Conservation (phyloP, 2,329 filamentous ascomycete species). For the Trichoderma aggressivum region DNA sequence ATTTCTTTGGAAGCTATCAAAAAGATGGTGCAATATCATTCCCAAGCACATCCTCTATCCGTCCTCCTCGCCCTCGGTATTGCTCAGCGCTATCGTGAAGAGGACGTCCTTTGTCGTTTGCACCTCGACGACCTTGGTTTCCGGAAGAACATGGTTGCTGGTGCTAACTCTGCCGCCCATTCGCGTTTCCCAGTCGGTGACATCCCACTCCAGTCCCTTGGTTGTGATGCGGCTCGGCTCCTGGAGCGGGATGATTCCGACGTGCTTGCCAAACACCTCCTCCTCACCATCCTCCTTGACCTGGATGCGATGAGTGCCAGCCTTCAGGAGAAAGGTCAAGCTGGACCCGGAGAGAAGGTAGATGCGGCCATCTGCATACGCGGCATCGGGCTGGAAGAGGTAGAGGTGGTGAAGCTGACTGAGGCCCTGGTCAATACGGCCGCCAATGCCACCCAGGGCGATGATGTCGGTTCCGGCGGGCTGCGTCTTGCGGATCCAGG, state of each 20-base stretch:
- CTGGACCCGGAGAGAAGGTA: slow-evolving; percentile 80
- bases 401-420: slow-evolving; percentile 85
- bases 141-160: slow-evolving; percentile 69
- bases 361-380: slow-evolving; percentile 54
- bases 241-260: slow-evolving; percentile 82
- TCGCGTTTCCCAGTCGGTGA: slow-evolving; percentile 72
- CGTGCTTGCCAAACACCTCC: slow-evolving; percentile 67
- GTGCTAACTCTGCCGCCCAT: slow-evolving; percentile 74
- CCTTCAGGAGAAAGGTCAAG: slow-evolving; percentile 75
- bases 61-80: slow-evolving; percentile 35
- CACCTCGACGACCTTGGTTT: slow-evolving; percentile 59
- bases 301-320: slow-evolving; percentile 64
- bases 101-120: slow-evolving; percentile 62
- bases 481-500: slow-evolving; percentile 48
- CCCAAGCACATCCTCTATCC: slow-evolving; percentile 21
- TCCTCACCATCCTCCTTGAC: slow-evolving; percentile 51
- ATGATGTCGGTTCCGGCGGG: slow-evolving; percentile 59
- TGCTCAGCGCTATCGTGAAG: slow-evolving; percentile 67
- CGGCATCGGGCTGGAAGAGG: slow-evolving; percentile 52
- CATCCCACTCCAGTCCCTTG: slow-evolving; percentile 85
- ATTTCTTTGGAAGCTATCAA: slow-evolving; percentile 4
- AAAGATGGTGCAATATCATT: not conserved
- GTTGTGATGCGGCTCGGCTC: slow-evolving; percentile 78
- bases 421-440: slow-evolving; percentile 88
- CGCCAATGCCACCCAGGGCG: slow-evolving; percentile 79